Conservation (phyloP, 2,329 filamentous ascomycete genomes). For the Fusarium sulawesiense region DNA sequence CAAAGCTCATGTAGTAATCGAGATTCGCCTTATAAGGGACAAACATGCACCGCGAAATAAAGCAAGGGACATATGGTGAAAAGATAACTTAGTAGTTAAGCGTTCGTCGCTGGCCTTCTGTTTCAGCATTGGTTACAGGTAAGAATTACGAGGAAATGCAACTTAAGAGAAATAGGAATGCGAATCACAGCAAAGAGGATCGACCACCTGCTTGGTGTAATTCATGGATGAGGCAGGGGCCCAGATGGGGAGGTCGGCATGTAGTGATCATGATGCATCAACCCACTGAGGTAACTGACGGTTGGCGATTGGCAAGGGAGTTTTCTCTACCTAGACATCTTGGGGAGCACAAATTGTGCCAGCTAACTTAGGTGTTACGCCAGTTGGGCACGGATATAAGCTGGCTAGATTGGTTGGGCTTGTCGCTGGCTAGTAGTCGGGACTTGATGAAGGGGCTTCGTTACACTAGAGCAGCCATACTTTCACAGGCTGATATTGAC, state of each 20-base stretch:
- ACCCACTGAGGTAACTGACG: not conserved
- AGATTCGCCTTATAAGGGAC: fast-evolving
- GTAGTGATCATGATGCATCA: not conserved
- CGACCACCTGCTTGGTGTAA: too few species aligned
- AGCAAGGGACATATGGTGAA: not conserved
- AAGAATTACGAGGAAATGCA: not conserved
- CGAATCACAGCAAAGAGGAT: not conserved
- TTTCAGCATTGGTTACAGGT: not conserved
- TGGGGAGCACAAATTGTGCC: not conserved
- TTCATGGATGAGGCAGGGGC: too few species aligned
- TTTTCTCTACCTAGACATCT: not conserved
- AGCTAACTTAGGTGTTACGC: too few species aligned
- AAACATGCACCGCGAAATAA: not conserved
- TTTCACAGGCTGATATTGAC: not conserved
- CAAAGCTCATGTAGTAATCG: not conserved
- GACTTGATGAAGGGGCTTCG: not conserved
- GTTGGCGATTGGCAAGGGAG: not conserved
- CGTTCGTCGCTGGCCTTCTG: not conserved
- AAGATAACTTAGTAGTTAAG: not conserved
- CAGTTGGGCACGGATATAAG: not conserved
- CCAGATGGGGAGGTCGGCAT: not conserved
- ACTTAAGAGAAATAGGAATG: not conserved
- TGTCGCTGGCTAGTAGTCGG: not conserved
- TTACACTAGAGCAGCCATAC: not conserved
- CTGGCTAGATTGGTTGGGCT: not conserved